Base-by-base conservation (phyloP, 371 early-diverging fungal genomes). In the Apophysomyces sp. region DNA sequence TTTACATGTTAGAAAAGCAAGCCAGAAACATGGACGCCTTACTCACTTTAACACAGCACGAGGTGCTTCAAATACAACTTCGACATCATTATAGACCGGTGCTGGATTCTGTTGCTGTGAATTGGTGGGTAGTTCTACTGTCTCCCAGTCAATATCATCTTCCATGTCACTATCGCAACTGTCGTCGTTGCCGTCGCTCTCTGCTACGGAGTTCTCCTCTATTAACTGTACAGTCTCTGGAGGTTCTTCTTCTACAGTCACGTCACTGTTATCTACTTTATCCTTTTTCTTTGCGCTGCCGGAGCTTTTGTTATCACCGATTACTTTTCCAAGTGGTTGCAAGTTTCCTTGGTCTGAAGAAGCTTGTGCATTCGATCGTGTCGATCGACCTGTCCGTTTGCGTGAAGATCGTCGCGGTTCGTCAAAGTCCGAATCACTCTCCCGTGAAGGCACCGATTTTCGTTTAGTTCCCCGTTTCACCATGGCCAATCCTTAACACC, bases 51-150 rank as follows among this genome's bases (percentile, higher is more conserved):
- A 32, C 0, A 66, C 61, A 18, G 69, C 58, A 13, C 65, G 63
- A n/a, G 78, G 64, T 3, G 69, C 51, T 55, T 76, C 71, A 41
- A 80, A 69, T 0, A 71, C 66, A 40, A 80, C 67, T 37, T 80
- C 76, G 2, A 80, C 71, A 61, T 80, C 81, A 0, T 71, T 63
- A 31, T 79, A 79, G 0, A 56, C 29, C 2, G 27, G 24, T 21
- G 13, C 18, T 8, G 15, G 6, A 39, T 31, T 18, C n/a, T 39
- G 36, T 15, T 64, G 41, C 29, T 52, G 30, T 32, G 54, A 55
- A 13, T 36, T n/a, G 6, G 55, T 56, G 11, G 69, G 66, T 7
- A 72, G 7, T 1, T 61, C 62, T 16, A 73, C 54, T 0, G 52
- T 61, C 30, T 73, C 71, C 74, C 74, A 73, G 29, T 74, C 74